Evolutionary conservation across 2,329 filamentous ascomycete species (phyloP), one percentile per base, ranked within the genome.

Genomic region (Botrytis squamosa): DNA sequence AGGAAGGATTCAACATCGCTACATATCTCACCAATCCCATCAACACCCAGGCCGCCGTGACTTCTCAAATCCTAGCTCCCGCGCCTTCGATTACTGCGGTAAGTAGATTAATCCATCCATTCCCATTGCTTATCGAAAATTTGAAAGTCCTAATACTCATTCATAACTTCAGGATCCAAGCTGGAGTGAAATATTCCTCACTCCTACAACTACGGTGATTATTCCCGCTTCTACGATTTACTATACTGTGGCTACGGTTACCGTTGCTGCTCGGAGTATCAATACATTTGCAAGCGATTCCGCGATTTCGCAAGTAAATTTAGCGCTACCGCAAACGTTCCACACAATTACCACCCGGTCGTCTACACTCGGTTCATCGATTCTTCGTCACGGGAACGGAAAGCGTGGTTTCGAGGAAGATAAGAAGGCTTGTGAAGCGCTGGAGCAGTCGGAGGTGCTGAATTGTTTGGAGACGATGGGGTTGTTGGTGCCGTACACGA

Each of bases 291-390:
- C 2, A 55, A 16, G 8, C 4, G 0, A 49, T 49, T 4, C 46
- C 22, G 20, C 8, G 8, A 25, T 25, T 9, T 25, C 25, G 25
- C 46, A 10, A 10, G 0, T 4, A 4, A 25, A 4, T 9, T 3
- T 4, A 22, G n/a, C 38, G 10, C 25, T 7, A 20, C 62, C 40
- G 29, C 62, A 12, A 12, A 44, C 62, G 10, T 44, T 64, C 9
- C 38, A 29, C 1, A 64, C 40, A 2, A 29, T 64, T 18, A 44
- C 38, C 5, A 40, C 40, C 5, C n/a, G 14, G 1, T 29, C 62
- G 25, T 10, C 60, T 42, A 10, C 7, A 10, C 60, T n/a, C 16
- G 36, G 36, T n/a, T 63, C 60, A 9, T 22, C 25, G 25, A n/a
- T 9, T 63, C 25, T 5, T 25, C 6, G 46, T 25, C 46, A 49